Base-by-base conservation (phyloP, 192 early-diverging fungal genomes). In the Geranomyces variabilis region DNA sequence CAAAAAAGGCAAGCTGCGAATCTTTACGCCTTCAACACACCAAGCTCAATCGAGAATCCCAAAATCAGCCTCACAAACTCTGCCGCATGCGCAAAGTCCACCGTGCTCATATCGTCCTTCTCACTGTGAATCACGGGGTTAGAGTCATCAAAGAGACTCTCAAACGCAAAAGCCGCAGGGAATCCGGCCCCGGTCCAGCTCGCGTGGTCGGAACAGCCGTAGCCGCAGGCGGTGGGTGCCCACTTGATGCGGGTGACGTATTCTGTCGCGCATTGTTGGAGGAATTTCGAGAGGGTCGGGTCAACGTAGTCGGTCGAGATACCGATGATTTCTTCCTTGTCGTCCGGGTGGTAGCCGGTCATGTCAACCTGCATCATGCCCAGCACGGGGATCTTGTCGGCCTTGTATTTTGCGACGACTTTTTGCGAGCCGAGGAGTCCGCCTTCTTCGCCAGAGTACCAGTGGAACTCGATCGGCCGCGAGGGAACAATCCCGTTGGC, bases 391-490 rank as follows among this genome's bases (percentile, higher is more conserved):
- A 83, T 82, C 1, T 70, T 75, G n/a, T 79, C 75, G 17, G 80
- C 63, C 65, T 84, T 77, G 79, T 95, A 96, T 31, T 85, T 73
- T 36, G 80, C 59, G 15, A 92, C 91, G 62, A 96, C 86, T 63
- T 84, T 92, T 82, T 95, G 94, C 30, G 90, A 92, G 17, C 96
- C 95, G 64, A 96, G 82, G 17, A 99, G 82, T 36, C 93, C 94
- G 67, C 83, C 92, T 78, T 94, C 92, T 58, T 85, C 83, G 46
- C 72, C 83, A 9, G 75, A 44, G 58, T 85, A 85, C 91, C 92
- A 98, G 83, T 97, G 95, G 85, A 97, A 97, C 74, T 97, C 95
- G 41, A 99, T 91, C n/a, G 93, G 86, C 64, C 88, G 75, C 22
- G 28, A 26, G 19, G 93, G 94, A 24, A 77, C 79, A 69, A 94